Evolutionary conservation across 441 rosid genomes (phyloP), one percentile per base, ranked within the genome.

Genomic region (Raphanus hybrid): DNA sequence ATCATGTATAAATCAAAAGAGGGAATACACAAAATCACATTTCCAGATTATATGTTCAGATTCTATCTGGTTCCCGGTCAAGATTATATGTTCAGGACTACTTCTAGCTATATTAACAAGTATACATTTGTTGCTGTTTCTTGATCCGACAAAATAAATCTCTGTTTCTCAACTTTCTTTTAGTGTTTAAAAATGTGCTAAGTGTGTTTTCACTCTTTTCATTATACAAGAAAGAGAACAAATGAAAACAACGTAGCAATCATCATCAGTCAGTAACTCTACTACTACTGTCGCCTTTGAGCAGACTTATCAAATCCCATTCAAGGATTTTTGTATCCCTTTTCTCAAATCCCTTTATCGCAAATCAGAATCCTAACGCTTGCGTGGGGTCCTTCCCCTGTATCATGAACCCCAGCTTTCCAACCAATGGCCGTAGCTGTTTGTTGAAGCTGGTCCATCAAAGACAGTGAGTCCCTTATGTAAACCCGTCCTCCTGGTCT

Each of bases 321-420:
- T 34, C 15, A 23, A 8, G 37, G 48, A 5, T 35, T 18, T n/a
- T 18, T 5, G 34, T 62, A 37, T 12, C n/a, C n/a, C 54, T 69
- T 54, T 10, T 2, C 34, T 74, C 83, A 82, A 66, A 79, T 79
- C 3, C 85, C 79, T 79, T 87, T 86, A 34, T 86, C 89, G 18
- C 87, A 87, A 8, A 79, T 81, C 67, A 89, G 83, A 64, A 87
- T 84, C 81, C 82, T 86, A 78, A 83, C 85, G 58, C 89, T 84
- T 18, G 91, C 86, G 37, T 86, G 84, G 0, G 90, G 91, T 23
- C 91, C 90, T 82, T 87, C 88, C 11, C 86, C 81, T 0, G 84
- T 84, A 41, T 86, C 87, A 6, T 78, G 84, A 4, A 86, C 43
- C 3, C 67, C 59, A 11, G 76, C 10, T 26, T 58, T 78, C 93